Evolutionary conservation across 208 protist genomes (phyloP), one percentile per base, ranked within the genome.

Genomic region (Leishmania tarentolae): DNA sequence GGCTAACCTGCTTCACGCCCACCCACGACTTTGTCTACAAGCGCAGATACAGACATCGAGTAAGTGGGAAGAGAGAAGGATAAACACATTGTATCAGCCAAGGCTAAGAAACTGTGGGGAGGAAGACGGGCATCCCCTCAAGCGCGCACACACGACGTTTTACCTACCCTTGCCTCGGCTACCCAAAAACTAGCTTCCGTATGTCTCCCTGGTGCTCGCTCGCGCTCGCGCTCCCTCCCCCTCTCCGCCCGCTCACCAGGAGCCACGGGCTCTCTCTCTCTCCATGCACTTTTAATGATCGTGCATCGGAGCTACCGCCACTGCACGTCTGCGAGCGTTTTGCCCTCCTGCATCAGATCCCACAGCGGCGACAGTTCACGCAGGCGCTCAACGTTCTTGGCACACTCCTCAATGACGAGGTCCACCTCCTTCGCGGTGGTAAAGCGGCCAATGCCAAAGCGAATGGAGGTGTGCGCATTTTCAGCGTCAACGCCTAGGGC

Each of bases 401-500:
- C 86, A 82, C 94, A 97, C 65, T 96, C 91, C 35, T 98, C 92
- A 75, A 99, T 91, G 4, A 94, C 94, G 15, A 93, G 72, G 86
- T 99, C 98, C 44, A 99, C 87, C 90, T 99, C 97, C 79, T 95
- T 92, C 81, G 98, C 93, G 2, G 99, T 99, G 11, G 99, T 99
- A 88, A 99, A 99, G 74, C 99, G 94, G 63, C 98, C 95, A 74
- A 99, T 98, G 79, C 99, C 98, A 81, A 99, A 99, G 86, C 99
- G 98, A 72, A 99, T 97, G 8, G 98, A 99, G n/a, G 99, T 99
- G 88, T 99, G 99, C 15, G 99, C 99, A 81, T 99, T 96, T 50
- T 99, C 99, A 56, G 99, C 99, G 59, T 98, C 91, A 6, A 99
- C 92, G 76, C 99, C 98, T n/a, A 99, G 92, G 11, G 99, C 99